Conservation (phyloP, 768 basidiomycete genomes). For the Phlebiopsis flavidoalba region DNA sequence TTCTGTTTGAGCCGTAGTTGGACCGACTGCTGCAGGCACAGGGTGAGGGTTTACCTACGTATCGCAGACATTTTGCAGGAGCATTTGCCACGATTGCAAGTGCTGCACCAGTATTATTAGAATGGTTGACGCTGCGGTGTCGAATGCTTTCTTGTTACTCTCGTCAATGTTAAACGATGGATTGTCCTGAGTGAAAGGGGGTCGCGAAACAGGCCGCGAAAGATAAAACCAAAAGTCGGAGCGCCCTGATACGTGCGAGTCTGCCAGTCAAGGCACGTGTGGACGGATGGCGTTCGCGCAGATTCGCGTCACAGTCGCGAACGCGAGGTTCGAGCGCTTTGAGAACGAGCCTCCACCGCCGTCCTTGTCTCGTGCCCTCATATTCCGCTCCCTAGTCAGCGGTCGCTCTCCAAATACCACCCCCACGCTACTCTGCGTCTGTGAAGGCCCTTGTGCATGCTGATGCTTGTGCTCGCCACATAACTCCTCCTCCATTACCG, state of each 20-base stretch:
- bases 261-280: background rate
- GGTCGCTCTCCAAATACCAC: too few species aligned
- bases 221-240: background rate
- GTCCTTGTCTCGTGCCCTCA: background rate
- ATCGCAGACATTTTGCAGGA: background rate
- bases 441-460: background rate
- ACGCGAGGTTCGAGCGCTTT: constrained; percentile 2
- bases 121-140: background rate
- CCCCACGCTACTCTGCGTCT: background rate
- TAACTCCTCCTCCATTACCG: constrained; percentile 6
- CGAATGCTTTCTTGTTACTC: background rate
- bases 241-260: background rate
- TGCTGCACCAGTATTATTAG: background rate
- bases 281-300: too few species aligned
- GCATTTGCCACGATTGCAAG: background rate
- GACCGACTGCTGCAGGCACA: background rate
- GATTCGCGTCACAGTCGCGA: background rate
- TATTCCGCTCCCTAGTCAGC: background rate
- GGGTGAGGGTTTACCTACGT: background rate
- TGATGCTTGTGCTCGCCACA: background rate
- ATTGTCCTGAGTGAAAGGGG: background rate
- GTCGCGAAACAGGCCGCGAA: too few species aligned
- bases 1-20: background rate
- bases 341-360: background rate
- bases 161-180: background rate